These are phyloP conservation scores for Pseudoperonospora humuli DNA, from an alignment of 352 stramenopile species.

Conservation along the genomic window DNA sequence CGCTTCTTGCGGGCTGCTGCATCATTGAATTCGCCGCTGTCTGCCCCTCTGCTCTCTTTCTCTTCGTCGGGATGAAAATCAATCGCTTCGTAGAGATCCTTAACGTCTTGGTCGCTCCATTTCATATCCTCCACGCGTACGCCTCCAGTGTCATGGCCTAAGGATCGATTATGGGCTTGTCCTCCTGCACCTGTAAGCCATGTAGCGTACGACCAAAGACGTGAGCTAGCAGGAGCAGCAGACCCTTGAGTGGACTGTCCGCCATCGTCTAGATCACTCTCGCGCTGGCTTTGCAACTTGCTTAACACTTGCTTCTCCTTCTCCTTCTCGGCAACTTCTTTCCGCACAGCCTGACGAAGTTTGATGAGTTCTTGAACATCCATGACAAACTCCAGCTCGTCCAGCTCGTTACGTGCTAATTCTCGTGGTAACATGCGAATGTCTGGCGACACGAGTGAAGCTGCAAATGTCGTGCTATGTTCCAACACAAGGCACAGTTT, in stretches of 20 bases:
- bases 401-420: slow-evolving; percentile 32
- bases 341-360: slow-evolving; percentile 42
- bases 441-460: slow-evolving; percentile 33
- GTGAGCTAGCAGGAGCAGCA: slow-evolving; percentile 30
- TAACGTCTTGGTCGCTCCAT: slow-evolving; percentile 82
- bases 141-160: slow-evolving; percentile 2
- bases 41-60: slow-evolving; percentile 9
- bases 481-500: slow-evolving; percentile 43
- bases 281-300: slow-evolving; percentile 24
- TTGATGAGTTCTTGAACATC: slow-evolving; percentile 67
- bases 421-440: slow-evolving; percentile 43
- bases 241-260: slow-evolving; percentile 4
- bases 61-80: slow-evolving; percentile 60
- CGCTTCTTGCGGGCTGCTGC: slow-evolving; percentile 12
- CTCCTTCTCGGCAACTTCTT: slow-evolving; percentile 35
- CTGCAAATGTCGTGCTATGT: slow-evolving; percentile 24
- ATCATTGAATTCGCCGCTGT: slow-evolving; percentile 22
- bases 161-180: slow-evolving; percentile 7
- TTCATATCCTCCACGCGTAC: slow-evolving; percentile 43
- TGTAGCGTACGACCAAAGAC: slow-evolving; percentile 64
- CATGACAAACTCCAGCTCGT: slow-evolving; percentile 60
- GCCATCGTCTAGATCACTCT: slow-evolving; percentile 5
- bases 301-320: slow-evolving; percentile 27
- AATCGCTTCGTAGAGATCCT: slow-evolving; percentile 72
- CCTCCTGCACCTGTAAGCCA: slow-evolving; percentile 43